Evolutionary conservation across 371 early-diverging fungal genomes (phyloP).

Genomic region (Saksenaea vasiformis): DNA sequence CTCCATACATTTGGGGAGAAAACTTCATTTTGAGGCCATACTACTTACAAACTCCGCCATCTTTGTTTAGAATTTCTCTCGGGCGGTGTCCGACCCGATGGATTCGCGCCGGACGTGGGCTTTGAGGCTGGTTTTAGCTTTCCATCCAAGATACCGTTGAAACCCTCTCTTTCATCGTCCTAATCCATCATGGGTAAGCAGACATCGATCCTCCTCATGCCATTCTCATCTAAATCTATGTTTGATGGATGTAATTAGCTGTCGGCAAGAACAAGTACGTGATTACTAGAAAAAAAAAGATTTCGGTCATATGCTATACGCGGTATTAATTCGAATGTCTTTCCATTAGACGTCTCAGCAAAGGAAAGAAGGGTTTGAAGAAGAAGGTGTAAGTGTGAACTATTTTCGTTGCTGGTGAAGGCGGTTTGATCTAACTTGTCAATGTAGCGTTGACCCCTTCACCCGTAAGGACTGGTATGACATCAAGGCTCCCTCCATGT

Average conservation of each 20-base stretch:
- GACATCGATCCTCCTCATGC: background rate
- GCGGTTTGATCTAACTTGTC: background rate
- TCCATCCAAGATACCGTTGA: background rate
- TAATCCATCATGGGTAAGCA: constrained; percentile 6
- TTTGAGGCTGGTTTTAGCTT: background rate
- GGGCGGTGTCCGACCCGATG: background rate
- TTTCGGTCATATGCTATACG: background rate
- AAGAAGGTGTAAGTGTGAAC: constrained; percentile 88
- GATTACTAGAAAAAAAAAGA: constrained; percentile 2
- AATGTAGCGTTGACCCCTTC: constrained; percentile 88
- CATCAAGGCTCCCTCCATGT: constrained; percentile 97
- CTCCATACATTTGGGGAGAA: too few relatives aligned
- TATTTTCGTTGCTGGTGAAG: background rate
- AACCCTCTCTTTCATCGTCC: constrained; percentile 6
- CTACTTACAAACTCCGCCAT: too few relatives aligned
- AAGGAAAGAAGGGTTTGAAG: constrained; percentile 97
- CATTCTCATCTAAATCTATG: background rate
- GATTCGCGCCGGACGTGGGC: background rate
- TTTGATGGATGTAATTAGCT: constrained; percentile 46
- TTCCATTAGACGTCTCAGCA: constrained; percentile 71
- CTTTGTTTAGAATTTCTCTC: background rate
- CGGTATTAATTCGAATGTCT: constrained; percentile 4
- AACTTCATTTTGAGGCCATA: too few relatives aligned
- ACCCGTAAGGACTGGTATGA: constrained; percentile 99
- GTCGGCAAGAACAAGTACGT: constrained; percentile 96